phyloP scores from a whole-genome alignment of 805 yeast genomes.

The Babjeviella inositovora region DNA sequence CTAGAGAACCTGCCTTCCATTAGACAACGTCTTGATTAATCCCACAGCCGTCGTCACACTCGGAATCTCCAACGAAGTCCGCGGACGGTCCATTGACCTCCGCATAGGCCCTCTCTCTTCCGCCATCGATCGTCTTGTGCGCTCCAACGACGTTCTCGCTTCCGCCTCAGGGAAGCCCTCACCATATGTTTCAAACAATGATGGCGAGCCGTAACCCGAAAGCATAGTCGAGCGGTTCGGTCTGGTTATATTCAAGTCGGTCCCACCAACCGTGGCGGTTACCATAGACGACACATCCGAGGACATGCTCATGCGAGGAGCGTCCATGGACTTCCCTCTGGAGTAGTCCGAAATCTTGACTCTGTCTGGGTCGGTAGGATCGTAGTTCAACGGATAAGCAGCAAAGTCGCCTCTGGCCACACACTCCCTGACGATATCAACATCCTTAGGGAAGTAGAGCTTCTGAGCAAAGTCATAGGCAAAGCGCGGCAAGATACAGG shows the following conservation, averaged over 20 bases:
- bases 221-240: too few relatives aligned
- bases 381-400: conserved; percentile 51
- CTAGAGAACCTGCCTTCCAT: too few relatives aligned
- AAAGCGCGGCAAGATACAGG: conserved; percentile 56
- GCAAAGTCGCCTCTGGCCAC: conserved; percentile 50
- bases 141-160: conserved; percentile 18
- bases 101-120: conserved; percentile 16
- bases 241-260: conserved; percentile 10
- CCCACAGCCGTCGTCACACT: conserved; percentile 22
- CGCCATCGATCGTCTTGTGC: conserved; percentile 17
- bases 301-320: conserved; percentile 5
- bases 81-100: conserved; percentile 18
- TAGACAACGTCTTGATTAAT: too few relatives aligned
- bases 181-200: background rate
- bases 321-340: conserved; percentile 12
- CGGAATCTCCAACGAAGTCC: conserved; percentile 20
- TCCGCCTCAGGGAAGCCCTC: conserved; percentile 1
- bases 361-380: conserved; percentile 68
- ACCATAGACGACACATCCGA: conserved; percentile 15
- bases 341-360: conserved; percentile 30
- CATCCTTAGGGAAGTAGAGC: conserved; percentile 43
- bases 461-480: conserved; percentile 37
- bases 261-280: conserved; percentile 4
- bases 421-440: conserved; percentile 63
- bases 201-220: too few relatives aligned